phyloP scores from a whole-genome alignment of 1,139 yeast species.

The Hemisphaericaspora xylofermentans region DNA sequence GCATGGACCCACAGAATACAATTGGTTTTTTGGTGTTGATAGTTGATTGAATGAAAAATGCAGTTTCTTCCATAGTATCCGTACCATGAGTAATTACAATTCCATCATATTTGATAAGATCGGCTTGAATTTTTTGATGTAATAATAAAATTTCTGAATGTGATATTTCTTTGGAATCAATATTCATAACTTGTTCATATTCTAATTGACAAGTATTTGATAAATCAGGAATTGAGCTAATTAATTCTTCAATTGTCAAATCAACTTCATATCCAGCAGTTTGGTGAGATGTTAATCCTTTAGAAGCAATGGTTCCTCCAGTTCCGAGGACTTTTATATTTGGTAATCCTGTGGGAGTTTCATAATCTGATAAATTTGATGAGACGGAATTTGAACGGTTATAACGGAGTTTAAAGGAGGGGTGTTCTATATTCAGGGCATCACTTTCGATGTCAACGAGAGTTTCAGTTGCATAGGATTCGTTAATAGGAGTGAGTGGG shows the following conservation, averaged over 20 bases:
- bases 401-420: slow-evolving; percentile 23
- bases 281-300: slow-evolving; percentile 53
- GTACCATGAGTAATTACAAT: slow-evolving; percentile 72
- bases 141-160: slow-evolving; percentile 35
- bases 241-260: slow-evolving; percentile 60
- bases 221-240: slow-evolving; percentile 60
- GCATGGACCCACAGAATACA: slow-evolving; percentile 70
- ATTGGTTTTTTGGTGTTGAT: slow-evolving; percentile 58
- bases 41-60: slow-evolving; percentile 63
- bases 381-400: slow-evolving; percentile 20
- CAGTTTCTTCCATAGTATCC: slow-evolving; percentile 70
- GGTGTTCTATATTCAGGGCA: slow-evolving; percentile 16
- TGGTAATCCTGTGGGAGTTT: slow-evolving; percentile 25
- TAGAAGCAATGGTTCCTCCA: slow-evolving; percentile 74
- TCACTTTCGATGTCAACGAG: slow-evolving; percentile 5
- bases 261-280: slow-evolving; percentile 72
- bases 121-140: slow-evolving; percentile 43
- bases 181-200: slow-evolving; percentile 63
- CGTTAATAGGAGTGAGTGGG: slow-evolving; percentile 3
- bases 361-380: slow-evolving; percentile 14
- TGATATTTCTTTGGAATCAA: slow-evolving; percentile 64
- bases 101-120: slow-evolving; percentile 50
- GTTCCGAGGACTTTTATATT: slow-evolving; percentile 63
- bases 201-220: slow-evolving; percentile 56
- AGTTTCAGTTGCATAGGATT: background rate